A percentile compares a stretch with the other conserved stretches of the same genome.
These are phyloP conservation scores for Flaveria bidentis DNA, from an alignment of 129 eudicot species.

Conservation along the genomic window DNA sequence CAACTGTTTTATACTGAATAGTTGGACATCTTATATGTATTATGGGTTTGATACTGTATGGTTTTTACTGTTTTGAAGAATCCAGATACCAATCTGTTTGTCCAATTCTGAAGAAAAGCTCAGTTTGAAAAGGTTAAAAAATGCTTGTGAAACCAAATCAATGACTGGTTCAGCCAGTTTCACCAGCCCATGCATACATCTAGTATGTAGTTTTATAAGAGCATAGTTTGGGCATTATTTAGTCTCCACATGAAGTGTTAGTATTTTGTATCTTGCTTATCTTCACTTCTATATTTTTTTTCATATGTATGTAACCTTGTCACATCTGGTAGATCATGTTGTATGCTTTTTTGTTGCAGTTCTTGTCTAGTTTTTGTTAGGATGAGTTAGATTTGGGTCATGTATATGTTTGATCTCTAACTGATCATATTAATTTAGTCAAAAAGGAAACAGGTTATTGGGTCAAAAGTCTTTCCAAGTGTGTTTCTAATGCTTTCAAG, in stretches of 20 bases:
- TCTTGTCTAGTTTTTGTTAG: constrained; percentile 1
- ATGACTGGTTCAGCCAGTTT: background rate
- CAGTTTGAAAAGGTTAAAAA: background rate
- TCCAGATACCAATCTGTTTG: background rate
- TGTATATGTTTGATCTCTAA: background rate
- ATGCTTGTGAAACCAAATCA: background rate
- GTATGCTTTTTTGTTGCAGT: background rate
- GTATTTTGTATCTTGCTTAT: background rate
- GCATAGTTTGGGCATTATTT: too few relatives aligned
- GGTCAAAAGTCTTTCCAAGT: background rate
- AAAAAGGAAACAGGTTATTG: background rate
- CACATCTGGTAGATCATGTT: constrained; percentile 3
- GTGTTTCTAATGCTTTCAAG: background rate
- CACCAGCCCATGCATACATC: background rate
- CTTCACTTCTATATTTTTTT: background rate
- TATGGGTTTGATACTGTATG: background rate
- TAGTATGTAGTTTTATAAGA: too few relatives aligned
- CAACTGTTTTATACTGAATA: background rate
- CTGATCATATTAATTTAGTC: background rate
- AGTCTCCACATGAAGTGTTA: too few relatives aligned
- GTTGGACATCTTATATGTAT: constrained; percentile 1
- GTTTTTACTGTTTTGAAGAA: background rate
- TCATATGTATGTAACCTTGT: background rate
- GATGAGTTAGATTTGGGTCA: background rate
- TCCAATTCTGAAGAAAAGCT: background rate